Conservation (phyloP, 169 alveolate species). For the Ichthyophthirius multifiliis region DNA sequence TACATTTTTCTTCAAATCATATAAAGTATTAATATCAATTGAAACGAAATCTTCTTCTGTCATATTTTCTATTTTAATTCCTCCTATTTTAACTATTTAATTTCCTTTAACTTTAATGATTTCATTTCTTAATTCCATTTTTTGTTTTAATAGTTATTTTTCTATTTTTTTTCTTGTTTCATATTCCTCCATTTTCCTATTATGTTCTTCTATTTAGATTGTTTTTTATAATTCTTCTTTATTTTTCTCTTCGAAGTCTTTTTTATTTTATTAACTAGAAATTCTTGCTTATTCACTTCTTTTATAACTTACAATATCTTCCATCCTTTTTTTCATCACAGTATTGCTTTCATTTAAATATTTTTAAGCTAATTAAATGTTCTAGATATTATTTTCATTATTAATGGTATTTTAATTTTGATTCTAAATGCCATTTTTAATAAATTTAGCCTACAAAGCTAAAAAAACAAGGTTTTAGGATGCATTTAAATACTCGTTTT, state of each 20-base stretch:
- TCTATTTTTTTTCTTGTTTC: neutral
- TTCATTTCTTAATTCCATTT: neutral
- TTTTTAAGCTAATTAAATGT: no score
- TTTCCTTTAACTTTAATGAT: neutral
- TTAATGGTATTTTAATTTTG: no score
- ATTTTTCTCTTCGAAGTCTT: neutral
- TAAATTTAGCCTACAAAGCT: neutral
- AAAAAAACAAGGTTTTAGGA: neutral
- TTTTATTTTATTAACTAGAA: neutral
- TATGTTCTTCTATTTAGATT: neutral
- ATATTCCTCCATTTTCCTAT: neutral
- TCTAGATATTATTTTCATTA: no score
- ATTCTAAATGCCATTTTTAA: neutral
- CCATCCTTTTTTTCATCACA: no score
- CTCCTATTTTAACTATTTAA: neutral
- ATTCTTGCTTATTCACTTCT: no score
- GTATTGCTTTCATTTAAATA: no score
- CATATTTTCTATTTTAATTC: constrained; percentile 2
- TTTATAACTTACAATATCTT: no score
- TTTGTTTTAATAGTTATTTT: neutral
- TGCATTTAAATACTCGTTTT: neutral
- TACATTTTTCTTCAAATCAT: neutral
- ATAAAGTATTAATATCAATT: neutral
- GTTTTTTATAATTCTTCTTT: neutral
- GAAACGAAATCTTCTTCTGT: constrained; percentile 8